Conservation (phyloP, 108 stramenopile genomes). For the Nannochloropsis salina region DNA sequence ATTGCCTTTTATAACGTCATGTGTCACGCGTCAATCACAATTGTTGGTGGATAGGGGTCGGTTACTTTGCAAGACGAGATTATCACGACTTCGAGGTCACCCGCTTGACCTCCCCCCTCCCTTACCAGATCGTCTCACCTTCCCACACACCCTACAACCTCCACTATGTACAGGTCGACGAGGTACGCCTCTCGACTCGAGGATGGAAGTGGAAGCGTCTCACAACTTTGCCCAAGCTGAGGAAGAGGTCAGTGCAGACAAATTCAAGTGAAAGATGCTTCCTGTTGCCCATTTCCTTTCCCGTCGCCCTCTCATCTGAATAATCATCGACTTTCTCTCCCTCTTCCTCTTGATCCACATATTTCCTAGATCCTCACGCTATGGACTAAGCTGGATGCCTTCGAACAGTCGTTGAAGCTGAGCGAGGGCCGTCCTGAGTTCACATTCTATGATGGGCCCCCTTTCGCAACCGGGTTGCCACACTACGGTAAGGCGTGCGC, state of each 20-base stretch:
- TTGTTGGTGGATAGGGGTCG: too few species aligned
- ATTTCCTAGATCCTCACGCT: conserved; percentile 32
- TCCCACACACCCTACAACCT: too few species aligned
- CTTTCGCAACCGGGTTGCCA: conserved; percentile 97
- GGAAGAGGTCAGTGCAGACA: conserved; percentile 62
- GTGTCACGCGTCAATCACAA: too few species aligned
- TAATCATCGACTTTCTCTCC: neutral
- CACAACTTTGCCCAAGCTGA: conserved; percentile 68
- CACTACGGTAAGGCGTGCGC: conserved; percentile 71
- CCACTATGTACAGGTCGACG: too few species aligned
- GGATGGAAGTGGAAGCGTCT: neutral
- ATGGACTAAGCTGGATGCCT: conserved; percentile 49
- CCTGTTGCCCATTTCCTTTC: neutral
- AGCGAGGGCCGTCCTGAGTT: conserved; percentile 61
- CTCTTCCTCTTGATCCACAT: neutral
- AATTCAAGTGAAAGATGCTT: conserved; percentile 23
- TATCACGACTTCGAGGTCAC: too few species aligned
- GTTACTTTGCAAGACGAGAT: too few species aligned
- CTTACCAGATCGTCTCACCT: too few species aligned
- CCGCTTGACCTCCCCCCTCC: too few species aligned
- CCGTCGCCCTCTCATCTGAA: neutral
- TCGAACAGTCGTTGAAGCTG: conserved; percentile 45
- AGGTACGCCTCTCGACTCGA: too few species aligned
- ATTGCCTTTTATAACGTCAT: too few species aligned
- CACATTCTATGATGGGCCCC: conserved; percentile 99